Evolutionary conservation across 352 stramenopile species (phyloP).

Genomic region (Pythium aphanidermatum): DNA sequence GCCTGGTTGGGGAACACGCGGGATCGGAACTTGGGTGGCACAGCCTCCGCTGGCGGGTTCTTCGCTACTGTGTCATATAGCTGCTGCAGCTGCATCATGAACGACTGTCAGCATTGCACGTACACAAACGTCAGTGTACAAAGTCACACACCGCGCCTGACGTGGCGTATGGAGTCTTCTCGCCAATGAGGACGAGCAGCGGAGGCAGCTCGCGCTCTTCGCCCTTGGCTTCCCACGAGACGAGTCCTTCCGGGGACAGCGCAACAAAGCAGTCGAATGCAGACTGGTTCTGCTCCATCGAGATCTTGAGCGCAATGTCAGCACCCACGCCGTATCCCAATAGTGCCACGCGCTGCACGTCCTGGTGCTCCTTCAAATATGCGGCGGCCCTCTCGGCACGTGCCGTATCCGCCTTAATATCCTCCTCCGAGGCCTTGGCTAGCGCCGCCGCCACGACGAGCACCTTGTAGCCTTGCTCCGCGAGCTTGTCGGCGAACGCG

Average conservation of each 20-base stretch:
- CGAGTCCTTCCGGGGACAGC: constrained; percentile 59
- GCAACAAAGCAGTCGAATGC: constrained; percentile 58
- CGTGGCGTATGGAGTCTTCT: constrained; percentile 49
- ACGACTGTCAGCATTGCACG: too few relatives aligned
- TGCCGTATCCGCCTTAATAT: constrained; percentile 5
- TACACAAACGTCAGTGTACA: neutral
- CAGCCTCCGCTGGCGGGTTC: neutral
- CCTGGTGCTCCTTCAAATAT: constrained; percentile 63
- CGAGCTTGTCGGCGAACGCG: constrained; percentile 82
- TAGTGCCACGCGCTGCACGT: constrained; percentile 67
- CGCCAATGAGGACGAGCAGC: constrained; percentile 59
- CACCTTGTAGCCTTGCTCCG: constrained; percentile 86
- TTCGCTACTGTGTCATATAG: constrained; percentile 20
- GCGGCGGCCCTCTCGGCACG: constrained; percentile 39
- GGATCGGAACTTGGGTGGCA: constrained; percentile 21
- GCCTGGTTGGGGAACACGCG: constrained; percentile 65
- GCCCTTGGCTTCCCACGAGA: constrained; percentile 22
- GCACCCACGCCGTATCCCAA: constrained; percentile 60
- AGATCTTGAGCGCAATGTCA: constrained; percentile 61
- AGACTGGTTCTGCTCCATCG: constrained; percentile 29
- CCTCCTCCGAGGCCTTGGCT: constrained; percentile 10
- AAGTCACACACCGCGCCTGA: constrained; percentile 49
- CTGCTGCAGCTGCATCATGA: constrained; percentile 41
- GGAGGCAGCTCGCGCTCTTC: constrained; percentile 22
- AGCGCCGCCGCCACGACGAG: constrained; percentile 53